Conservation (phyloP, 768 basidiomycete genomes). For the Suillus brevipes region DNA sequence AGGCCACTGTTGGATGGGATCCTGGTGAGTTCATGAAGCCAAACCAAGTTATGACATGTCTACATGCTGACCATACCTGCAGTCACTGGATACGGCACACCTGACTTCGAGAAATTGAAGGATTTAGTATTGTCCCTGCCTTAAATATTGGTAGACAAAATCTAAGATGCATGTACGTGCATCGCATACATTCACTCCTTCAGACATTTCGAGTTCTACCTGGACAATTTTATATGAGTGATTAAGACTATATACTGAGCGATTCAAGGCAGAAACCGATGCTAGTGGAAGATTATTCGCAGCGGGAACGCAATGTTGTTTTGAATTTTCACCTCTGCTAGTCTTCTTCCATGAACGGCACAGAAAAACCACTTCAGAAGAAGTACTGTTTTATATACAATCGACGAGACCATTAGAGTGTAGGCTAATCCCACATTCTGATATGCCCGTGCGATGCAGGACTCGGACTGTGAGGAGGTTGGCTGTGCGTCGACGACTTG, state of each 20-base stretch:
- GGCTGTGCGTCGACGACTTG: not conserved
- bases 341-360: slow-evolving; percentile 77
- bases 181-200: not conserved
- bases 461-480: not conserved
- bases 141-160: not conserved
- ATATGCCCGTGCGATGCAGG: not conserved
- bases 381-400: not conserved
- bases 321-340: slow-evolving; percentile 60
- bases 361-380: not conserved
- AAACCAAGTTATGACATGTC: slow-evolving; percentile 3
- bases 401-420: not conserved
- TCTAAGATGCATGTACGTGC: not conserved
- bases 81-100: slow-evolving; percentile 62
- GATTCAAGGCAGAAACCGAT: not conserved
- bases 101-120: slow-evolving; percentile 49
- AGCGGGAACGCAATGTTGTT: not conserved
- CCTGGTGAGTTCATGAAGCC: slow-evolving; percentile 42
- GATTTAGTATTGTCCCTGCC: slow-evolving; percentile 29
- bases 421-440: not conserved
- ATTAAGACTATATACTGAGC: not conserved
- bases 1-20: slow-evolving; percentile 60
- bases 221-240: not conserved
- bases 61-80: slow-evolving; percentile 12
- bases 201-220: too few species aligned
- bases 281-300: not conserved